These are phyloP conservation scores for Paramecium bursaria DNA, from an alignment of 73 alveolate genomes.

Conservation along the genomic window DNA sequence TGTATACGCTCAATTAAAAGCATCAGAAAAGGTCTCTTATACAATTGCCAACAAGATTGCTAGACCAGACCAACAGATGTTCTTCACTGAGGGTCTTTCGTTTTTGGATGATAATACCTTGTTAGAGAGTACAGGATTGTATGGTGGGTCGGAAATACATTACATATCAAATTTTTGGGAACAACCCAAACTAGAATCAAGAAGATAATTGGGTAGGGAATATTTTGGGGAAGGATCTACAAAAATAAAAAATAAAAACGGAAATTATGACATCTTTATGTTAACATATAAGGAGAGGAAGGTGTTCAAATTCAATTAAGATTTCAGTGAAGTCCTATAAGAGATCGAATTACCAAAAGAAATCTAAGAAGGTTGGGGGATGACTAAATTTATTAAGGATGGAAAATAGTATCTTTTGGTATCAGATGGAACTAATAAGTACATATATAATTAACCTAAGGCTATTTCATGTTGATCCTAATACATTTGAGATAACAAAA, in stretches of 20 bases:
- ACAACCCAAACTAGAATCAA: background rate
- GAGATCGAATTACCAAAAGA: slow-evolving; percentile 23
- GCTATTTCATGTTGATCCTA: slow-evolving; percentile 47
- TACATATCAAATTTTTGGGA: background rate
- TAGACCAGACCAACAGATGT: slow-evolving; percentile 25
- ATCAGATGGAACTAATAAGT: slow-evolving; percentile 35
- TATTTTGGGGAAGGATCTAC: slow-evolving; percentile 49
- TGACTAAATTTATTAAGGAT: background rate
- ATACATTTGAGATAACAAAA: background rate
- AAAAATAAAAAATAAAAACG: slow-evolving; percentile 8
- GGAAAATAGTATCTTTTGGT: background rate
- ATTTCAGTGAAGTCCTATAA: background rate
- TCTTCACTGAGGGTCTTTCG: slow-evolving; percentile 22
- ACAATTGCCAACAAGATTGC: background rate
- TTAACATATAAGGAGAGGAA: too few species aligned
- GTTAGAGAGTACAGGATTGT: background rate
- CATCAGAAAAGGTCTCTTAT: too few species aligned
- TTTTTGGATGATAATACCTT: background rate
- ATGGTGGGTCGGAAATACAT: slow-evolving; percentile 42
- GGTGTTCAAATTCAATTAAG: background rate
- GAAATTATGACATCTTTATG: too few species aligned
- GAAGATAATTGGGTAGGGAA: background rate
- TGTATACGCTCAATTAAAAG: too few species aligned
- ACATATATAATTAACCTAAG: background rate
- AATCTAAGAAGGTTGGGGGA: slow-evolving; percentile 54